Evolutionary conservation across 768 basidiomycete genomes (phyloP), one percentile per base, ranked within the genome.

Genomic region (Boletus huronensis): DNA sequence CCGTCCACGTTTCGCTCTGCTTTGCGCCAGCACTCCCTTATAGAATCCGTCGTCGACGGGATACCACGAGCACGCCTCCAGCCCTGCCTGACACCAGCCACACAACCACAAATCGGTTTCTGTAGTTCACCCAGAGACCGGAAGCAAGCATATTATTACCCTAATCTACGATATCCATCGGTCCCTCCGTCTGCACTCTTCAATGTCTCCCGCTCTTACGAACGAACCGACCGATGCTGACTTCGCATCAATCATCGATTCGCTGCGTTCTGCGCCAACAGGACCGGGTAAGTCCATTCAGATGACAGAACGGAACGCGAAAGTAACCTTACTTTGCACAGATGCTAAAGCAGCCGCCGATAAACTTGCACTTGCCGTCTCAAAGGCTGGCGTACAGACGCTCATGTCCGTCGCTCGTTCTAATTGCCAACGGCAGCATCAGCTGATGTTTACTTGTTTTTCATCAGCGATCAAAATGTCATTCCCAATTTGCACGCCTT

Each of bases 301-400:
- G 9, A 48, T 8, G 41, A 42, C 53, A 54, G 47, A 39, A 21
- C 23, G 25, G 26, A 55, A 40, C 21, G 6, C 28, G 35, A 54
- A 23, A 31, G 32, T 6, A 53, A 46, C 5, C 48, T 47, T 50
- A 57, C 36, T 54, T 52, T 58, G 32, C 44, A n/a, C 63, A 88
- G 90, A 92, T 76, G 90, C 89, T 35, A 92, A 90, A 72, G 88
- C 80, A 48, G 90, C 90, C 21, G 88, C 87, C 38, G 90, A 92
- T 73, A 82, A 80, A 62, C 77, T 92, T 54, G 89, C 90, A 56
- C 82, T 87, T 35, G 82, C 88, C 65, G 76, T 92, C 38, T 72
- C 76, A 36, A 89, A 83, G 64, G 64, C 72, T 54, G 88, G 88
- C 5, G 74, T 84, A 47, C 79, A 82, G 64, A 77, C 79, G 38